These are phyloP conservation scores for Carex scoparia DNA, from an alignment of 176 grass and related monocot species.

Conservation along the genomic window DNA sequence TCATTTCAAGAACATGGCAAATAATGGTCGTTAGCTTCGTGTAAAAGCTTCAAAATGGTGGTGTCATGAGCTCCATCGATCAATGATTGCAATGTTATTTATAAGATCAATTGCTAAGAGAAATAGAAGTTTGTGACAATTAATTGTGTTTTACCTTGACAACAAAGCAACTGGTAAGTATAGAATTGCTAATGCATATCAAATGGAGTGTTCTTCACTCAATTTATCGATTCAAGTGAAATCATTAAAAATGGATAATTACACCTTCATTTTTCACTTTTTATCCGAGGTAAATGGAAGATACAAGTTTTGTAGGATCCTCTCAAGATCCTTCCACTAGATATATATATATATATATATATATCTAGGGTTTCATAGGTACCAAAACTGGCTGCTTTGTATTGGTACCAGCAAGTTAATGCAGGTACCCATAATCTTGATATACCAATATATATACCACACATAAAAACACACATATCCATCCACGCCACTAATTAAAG, in stretches of 20 bases:
- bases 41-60: conserved; percentile 14
- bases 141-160: conserved; percentile 20
- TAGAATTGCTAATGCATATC: not conserved
- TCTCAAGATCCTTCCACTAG: not conserved
- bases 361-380: not conserved
- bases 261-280: not conserved
- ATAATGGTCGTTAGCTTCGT: conserved; percentile 16
- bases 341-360: not conserved
- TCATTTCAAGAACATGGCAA: conserved; percentile 27
- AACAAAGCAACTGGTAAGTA: conserved; percentile 17
- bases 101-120: not conserved
- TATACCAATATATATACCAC: not conserved
- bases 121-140: conserved; percentile 15
- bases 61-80: conserved; percentile 20
- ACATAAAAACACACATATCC: not conserved
- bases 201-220: conserved; percentile 25
- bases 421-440: not conserved
- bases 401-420: conserved; percentile 5
- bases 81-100: conserved; percentile 18
- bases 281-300: not conserved
- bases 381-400: not conserved
- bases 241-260: not conserved
- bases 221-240: conserved; percentile 25
- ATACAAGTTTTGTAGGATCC: not conserved
- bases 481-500: not conserved